Evolutionary conservation across 1,284 basidiomycete species (phyloP).

Genomic region (Austroboletus novae-zelandiae): DNA sequence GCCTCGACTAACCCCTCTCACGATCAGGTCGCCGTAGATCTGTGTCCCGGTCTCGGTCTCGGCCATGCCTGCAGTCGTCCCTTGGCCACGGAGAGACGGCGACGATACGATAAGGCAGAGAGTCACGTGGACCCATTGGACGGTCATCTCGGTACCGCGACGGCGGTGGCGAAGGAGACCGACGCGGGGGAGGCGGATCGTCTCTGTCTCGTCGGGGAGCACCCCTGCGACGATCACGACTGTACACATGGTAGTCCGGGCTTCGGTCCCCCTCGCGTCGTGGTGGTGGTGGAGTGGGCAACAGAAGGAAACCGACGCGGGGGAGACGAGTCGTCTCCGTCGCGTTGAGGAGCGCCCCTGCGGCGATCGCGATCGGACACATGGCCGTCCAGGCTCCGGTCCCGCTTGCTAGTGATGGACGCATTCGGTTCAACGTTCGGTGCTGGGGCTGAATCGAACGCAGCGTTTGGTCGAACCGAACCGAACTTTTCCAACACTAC

Average conservation of each 20-base stretch:
- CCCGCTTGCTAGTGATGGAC: no score
- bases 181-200: slow-evolving; percentile 29
- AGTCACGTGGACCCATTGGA: slow-evolving; percentile 25
- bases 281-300: slow-evolving; percentile 22
- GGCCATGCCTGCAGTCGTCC: slow-evolving; percentile 17
- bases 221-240: slow-evolving; percentile 16
- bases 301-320: no score
- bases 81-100: slow-evolving; percentile 20
- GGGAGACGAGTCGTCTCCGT: no score
- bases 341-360: no score
- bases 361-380: no score
- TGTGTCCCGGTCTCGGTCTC: slow-evolving; percentile 17
- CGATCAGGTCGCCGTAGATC: slow-evolving; percentile 25
- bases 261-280: slow-evolving; percentile 25
- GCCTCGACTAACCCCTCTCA: slow-evolving; percentile 13
- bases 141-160: slow-evolving; percentile 35
- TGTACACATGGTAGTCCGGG: slow-evolving; percentile 4
- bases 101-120: slow-evolving; percentile 33
- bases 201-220: slow-evolving; percentile 12
- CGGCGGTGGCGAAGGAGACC: slow-evolving; percentile 27
- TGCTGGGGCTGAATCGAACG: no score
- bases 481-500: no score
- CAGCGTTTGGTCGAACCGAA: no score
- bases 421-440: no score
- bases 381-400: no score